These are phyloP conservation scores for Dillenia turbinata DNA, from an alignment of 164 flowering plant species.

Conservation along the genomic window DNA sequence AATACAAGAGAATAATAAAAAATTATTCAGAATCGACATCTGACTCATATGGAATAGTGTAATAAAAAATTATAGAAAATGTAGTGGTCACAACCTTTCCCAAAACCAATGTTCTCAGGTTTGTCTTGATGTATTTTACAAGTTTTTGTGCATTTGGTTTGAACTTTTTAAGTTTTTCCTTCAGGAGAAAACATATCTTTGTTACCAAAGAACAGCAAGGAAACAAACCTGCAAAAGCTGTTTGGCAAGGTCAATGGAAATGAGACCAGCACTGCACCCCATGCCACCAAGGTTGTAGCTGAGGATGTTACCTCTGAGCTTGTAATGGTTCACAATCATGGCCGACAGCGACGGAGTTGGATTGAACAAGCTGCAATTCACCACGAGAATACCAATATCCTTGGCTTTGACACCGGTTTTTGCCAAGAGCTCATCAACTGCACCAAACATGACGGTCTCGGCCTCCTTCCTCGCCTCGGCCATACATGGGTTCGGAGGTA, in stretches of 20 bases:
- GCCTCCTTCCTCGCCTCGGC: constrained; percentile 83
- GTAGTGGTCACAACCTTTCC: too few relatives aligned
- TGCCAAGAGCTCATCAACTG: constrained; percentile 54
- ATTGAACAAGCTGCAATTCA: constrained; percentile 75
- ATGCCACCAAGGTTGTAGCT: constrained; percentile 83
- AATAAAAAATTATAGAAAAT: too few relatives aligned
- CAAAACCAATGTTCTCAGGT: too few relatives aligned
- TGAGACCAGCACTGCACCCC: constrained; percentile 92
- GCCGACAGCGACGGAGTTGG: constrained; percentile 79
- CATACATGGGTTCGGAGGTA: constrained; percentile 63
- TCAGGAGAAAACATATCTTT: too few relatives aligned
- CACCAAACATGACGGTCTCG: constrained; percentile 76
- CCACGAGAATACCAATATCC: constrained; percentile 76
- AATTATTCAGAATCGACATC: too few relatives aligned
- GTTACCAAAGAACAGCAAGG: too few relatives aligned
- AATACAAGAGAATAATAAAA: too few relatives aligned
- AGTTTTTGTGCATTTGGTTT: too few relatives aligned
- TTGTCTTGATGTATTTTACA: too few relatives aligned
- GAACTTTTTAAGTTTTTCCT: too few relatives aligned
- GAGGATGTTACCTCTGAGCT: constrained; percentile 65
- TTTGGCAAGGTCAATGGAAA: constrained; percentile 81
- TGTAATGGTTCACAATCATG: constrained; percentile 74
- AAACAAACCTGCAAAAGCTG: constrained; percentile 65
- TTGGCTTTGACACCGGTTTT: constrained; percentile 69
- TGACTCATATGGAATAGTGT: too few relatives aligned